Base-by-base conservation (phyloP, 176 grass and related monocot genomes). In the Musa acuminata region DNA sequence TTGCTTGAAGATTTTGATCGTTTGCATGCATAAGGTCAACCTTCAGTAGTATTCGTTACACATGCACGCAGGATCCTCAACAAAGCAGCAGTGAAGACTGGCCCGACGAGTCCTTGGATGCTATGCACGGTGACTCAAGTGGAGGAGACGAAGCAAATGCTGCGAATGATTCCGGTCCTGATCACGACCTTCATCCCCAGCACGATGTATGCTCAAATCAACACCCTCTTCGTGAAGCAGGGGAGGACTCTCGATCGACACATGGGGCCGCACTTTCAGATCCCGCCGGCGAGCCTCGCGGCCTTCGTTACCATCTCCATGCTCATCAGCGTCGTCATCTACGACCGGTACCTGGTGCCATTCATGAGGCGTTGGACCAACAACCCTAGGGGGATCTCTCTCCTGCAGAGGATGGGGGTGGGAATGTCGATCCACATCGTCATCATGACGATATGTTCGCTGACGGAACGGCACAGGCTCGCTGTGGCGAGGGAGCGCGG, bases 221-320 rank as follows among this genome's bases (percentile, higher is more conserved):
- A 87, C 76, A 91, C 85, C 16, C 82, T 91, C 4, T 91, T 91
- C 72, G 79, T 91, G 52, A 91, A 91, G 82, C 89, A 91, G 79
- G 89, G 89, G n/a, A 78, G 51, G 1, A 87, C 77, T 9, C 71
- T 91, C 53, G 11, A 87, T 53, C 77, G 85, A 17, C 80, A 75
- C 59, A 69, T 91, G 3, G 85, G 89, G 17, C 49, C 63, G 0
- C 54, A 58, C 55, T 87, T 90, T 75, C 70, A 87, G 77, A 80
- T 90, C 58, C 88, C 88, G 0, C 82, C 88, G 22, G 88, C 88
- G 11, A 87, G 84, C 59, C 84, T 91, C 1, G 80, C 53, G 16
- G 81, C 73, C 29, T 87, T 85, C 72, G 78, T 87, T 0, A 87
- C 85, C 10, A 79, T 91, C 12, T 78, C 82, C 1, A 87, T 87